These are phyloP conservation scores for Chloranthus sessilifolius DNA, from an alignment of 164 flowering plant species.

Conservation along the genomic window DNA sequence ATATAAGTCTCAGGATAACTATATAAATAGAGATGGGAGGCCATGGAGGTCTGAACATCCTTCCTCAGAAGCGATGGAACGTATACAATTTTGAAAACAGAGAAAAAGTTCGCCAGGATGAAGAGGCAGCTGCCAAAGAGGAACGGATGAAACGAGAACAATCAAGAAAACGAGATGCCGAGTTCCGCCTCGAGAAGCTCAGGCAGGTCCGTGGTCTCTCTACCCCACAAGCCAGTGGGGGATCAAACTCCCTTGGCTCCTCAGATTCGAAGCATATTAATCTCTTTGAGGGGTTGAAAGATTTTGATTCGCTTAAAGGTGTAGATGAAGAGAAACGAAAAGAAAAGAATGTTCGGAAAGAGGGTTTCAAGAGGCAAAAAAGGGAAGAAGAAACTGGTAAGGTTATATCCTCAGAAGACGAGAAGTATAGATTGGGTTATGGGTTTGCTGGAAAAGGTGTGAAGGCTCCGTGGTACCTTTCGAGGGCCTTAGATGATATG, in stretches of 20 bases:
- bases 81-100: conserved; percentile 89
- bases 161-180: conserved; percentile 69
- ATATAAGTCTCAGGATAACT: too few species aligned
- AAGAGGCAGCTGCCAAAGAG: conserved; percentile 89
- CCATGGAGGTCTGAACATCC: conserved; percentile 98
- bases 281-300: conserved; percentile 78
- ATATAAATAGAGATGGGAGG: conserved; percentile 82
- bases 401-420: conserved; percentile 75
- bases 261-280: conserved; percentile 55
- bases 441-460: conserved; percentile 93
- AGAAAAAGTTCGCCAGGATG: conserved; percentile 82
- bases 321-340: too few species aligned
- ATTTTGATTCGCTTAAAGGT: too few species aligned
- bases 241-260: neutral
- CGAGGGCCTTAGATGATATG: conserved; percentile 22
- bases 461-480: conserved; percentile 88
- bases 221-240: neutral
- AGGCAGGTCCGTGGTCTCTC: conserved; percentile 46
- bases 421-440: conserved; percentile 85
- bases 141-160: conserved; percentile 92
- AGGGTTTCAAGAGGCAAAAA: conserved; percentile 40
- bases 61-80: conserved; percentile 97
- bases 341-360: too few species aligned
- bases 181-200: conserved; percentile 63
- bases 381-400: conserved; percentile 56